Evolutionary conservation across 306 rosid species (phyloP).

Genomic region (Prunus fruticosa): DNA sequence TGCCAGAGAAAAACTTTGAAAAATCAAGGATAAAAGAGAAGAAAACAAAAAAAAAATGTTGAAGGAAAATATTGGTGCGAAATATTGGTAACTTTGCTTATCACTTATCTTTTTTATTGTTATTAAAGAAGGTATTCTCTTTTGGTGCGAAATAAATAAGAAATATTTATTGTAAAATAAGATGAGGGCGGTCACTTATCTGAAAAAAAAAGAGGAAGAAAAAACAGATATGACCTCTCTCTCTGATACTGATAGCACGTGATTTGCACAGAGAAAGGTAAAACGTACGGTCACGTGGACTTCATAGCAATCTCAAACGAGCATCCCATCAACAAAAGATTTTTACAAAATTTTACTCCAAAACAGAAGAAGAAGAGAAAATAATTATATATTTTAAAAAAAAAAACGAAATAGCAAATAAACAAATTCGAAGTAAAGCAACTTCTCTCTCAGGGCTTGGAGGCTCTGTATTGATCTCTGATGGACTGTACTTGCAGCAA

Average conservation of each 20-base stretch:
- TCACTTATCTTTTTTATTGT: too few relatives aligned
- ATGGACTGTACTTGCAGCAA: constrained; percentile 66
- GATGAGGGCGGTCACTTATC: background rate
- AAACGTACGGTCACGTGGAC: constrained; percentile 14
- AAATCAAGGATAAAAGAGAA: background rate
- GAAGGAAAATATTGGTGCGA: too few relatives aligned
- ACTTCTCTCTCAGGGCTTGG: background rate
- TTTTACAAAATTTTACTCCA: background rate
- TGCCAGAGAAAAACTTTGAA: background rate
- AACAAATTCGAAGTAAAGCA: background rate
- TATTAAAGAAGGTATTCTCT: background rate
- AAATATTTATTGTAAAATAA: background rate
- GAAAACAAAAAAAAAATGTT: background rate
- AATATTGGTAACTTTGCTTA: too few relatives aligned
- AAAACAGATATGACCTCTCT: background rate
- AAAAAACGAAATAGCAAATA: background rate
- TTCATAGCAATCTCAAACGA: background rate
- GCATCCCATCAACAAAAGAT: background rate
- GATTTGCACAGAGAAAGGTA: background rate
- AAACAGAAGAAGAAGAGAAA: background rate
- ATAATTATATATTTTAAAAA: background rate
- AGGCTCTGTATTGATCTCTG: background rate
- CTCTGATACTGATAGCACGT: background rate
- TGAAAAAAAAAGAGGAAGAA: background rate
- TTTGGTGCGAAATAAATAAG: background rate